Percentiles rank a stretch among this genome's conserved stretches.
Conservation (phyloP, 306 rosid species). For the Medicago ruthenica region DNA sequence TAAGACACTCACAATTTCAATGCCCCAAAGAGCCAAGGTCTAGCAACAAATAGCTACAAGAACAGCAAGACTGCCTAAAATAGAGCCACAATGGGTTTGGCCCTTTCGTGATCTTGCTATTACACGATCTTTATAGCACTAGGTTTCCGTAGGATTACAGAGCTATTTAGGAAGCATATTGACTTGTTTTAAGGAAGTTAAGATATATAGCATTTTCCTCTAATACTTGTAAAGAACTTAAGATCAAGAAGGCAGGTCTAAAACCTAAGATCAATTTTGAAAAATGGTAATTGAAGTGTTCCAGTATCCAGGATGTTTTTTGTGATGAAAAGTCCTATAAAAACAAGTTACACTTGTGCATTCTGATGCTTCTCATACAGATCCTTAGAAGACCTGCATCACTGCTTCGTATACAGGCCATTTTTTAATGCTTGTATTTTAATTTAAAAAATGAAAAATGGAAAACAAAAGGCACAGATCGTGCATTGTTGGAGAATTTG, state of each 20-base stretch:
- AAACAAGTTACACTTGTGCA: neutral
- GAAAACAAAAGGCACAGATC: no score
- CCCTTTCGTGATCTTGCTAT: neutral
- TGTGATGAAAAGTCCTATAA: neutral
- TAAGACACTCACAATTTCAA: neutral
- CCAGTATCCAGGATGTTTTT: neutral
- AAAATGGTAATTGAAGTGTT: neutral
- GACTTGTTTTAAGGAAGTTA: constrained; percentile 2
- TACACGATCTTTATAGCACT: neutral
- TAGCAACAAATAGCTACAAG: constrained; percentile 17
- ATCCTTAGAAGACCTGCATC: no score
- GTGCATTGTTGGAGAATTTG: no score
- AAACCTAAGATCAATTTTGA: constrained; percentile 18
- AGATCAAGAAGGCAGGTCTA: neutral
- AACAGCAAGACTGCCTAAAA: neutral
- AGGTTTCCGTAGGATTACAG: neutral
- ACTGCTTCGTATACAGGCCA: neutral
- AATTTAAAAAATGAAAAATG: constrained; percentile 3
- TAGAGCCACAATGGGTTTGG: neutral
- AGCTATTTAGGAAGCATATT: neutral
- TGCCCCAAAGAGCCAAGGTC: constrained; percentile 17
- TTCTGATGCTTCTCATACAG: neutral
- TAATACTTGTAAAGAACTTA: neutral
- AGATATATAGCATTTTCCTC: neutral
- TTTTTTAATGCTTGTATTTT: neutral